Conservation (phyloP, 257 asterid species). For the Linaria vulgaris region DNA sequence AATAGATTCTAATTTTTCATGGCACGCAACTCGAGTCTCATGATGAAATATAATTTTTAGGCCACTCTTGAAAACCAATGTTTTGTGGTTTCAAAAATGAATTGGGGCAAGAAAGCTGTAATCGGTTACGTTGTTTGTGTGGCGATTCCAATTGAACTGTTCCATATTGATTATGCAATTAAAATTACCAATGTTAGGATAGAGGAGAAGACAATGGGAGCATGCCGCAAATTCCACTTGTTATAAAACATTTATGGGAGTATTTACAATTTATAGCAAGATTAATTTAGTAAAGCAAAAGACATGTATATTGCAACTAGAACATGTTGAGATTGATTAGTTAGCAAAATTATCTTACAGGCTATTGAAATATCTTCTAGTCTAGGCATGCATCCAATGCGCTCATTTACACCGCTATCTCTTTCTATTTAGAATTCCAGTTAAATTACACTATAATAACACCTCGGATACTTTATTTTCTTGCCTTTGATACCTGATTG, state of each 20-base stretch:
- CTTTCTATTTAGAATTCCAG: too few species aligned
- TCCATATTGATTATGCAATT: background rate
- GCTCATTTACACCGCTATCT: background rate
- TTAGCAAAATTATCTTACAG: background rate
- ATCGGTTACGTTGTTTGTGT: background rate
- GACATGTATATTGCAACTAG: background rate
- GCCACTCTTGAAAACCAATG: background rate
- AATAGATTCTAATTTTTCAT: background rate
- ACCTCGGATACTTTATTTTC: too few species aligned
- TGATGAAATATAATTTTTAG: slow-evolving; percentile 6
- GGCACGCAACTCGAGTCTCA: background rate
- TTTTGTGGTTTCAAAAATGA: background rate
- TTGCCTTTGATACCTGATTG: too few species aligned
- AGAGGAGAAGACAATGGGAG: too few species aligned
- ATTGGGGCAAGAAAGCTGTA: background rate
- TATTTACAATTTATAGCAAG: background rate
- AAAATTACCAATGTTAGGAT: background rate
- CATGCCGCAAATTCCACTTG: background rate
- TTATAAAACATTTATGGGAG: background rate
- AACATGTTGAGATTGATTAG: slow-evolving; percentile 5
- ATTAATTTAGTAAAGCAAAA: slow-evolving; percentile 7
- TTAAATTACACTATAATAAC: too few species aligned
- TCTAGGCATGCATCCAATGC: slow-evolving; percentile 10
- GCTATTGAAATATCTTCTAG: slow-evolving; percentile 6
- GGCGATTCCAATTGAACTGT: background rate